phyloP scores from a whole-genome alignment of 352 stramenopile genomes.

The Phytophthora megakarya region DNA sequence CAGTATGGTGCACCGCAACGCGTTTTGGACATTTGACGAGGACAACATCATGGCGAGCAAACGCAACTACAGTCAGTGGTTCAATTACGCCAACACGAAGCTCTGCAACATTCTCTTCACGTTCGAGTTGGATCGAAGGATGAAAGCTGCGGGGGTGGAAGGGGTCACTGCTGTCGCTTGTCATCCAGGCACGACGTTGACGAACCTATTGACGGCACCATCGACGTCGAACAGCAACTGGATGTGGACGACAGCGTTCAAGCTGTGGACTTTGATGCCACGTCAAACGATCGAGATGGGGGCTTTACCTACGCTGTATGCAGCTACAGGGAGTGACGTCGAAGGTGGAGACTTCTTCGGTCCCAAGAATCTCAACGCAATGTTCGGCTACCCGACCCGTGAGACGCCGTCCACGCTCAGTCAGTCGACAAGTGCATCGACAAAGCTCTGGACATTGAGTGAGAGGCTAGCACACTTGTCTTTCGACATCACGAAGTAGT shows the following conservation, averaged over 20 bases:
- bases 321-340: conserved; percentile 32
- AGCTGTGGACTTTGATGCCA: conserved; percentile 28
- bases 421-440: conserved; percentile 29
- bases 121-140: conserved; percentile 43
- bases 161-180: conserved; percentile 33
- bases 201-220: conserved; percentile 38
- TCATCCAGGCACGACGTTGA: conserved; percentile 47
- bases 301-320: conserved; percentile 51
- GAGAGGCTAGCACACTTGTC: conserved; percentile 42
- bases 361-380: conserved; percentile 41
- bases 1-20: conserved; percentile 43
- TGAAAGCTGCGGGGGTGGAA: conserved; percentile 30
- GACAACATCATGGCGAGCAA: conserved; percentile 24
- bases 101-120: conserved; percentile 66
- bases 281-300: conserved; percentile 41
- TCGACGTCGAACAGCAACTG: conserved; percentile 34
- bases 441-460: conserved; percentile 52
- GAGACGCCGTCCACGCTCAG: conserved; percentile 35
- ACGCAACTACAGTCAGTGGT: conserved; percentile 40
- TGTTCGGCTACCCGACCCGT: conserved; percentile 39
- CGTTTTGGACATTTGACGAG: conserved; percentile 32
- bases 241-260: conserved; percentile 33
- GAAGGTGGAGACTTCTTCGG: conserved; percentile 34
- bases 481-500: conserved; percentile 36
- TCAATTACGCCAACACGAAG: conserved; percentile 59